Evolutionary conservation across 2,329 filamentous ascomycete genomes (phyloP).

Genomic region (Ophiostoma piceae): DNA sequence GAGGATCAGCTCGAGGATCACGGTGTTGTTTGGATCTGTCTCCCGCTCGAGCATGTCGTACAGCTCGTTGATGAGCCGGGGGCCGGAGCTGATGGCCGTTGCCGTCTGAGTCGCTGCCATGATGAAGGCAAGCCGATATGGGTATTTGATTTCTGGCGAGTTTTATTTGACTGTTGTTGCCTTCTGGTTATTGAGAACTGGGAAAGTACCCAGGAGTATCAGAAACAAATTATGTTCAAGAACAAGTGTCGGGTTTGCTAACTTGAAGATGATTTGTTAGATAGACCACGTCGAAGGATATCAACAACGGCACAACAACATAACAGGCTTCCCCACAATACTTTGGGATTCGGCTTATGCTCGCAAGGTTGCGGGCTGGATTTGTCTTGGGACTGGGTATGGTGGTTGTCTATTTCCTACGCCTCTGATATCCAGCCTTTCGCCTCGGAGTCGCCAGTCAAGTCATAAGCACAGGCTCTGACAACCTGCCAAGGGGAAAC

Average conservation of each 20-base stretch:
- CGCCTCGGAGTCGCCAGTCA: neutral
- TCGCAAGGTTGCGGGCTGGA: neutral
- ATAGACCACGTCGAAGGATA: neutral
- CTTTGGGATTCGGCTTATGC: neutral
- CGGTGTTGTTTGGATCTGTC: slow-evolving; percentile 19
- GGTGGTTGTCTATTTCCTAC: neutral
- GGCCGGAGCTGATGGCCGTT: neutral
- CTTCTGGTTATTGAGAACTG: neutral
- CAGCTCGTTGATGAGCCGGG: slow-evolving; percentile 24
- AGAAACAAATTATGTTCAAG: neutral
- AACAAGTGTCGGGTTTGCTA: neutral
- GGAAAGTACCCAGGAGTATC: neutral
- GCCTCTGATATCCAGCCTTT: neutral
- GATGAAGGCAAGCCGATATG: neutral
- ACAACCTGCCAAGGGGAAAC: neutral
- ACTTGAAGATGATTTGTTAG: neutral
- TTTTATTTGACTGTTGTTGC: neutral
- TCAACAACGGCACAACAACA: neutral
- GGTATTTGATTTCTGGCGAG: neutral
- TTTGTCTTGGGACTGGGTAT: neutral
- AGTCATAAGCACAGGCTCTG: neutral
- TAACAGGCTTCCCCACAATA: neutral
- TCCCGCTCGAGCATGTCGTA: slow-evolving; percentile 25
- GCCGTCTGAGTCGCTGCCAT: neutral
- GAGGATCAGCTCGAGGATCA: slow-evolving; percentile 25